Conservation (phyloP, 352 stramenopile species). For the Phytophthora parvispora region DNA sequence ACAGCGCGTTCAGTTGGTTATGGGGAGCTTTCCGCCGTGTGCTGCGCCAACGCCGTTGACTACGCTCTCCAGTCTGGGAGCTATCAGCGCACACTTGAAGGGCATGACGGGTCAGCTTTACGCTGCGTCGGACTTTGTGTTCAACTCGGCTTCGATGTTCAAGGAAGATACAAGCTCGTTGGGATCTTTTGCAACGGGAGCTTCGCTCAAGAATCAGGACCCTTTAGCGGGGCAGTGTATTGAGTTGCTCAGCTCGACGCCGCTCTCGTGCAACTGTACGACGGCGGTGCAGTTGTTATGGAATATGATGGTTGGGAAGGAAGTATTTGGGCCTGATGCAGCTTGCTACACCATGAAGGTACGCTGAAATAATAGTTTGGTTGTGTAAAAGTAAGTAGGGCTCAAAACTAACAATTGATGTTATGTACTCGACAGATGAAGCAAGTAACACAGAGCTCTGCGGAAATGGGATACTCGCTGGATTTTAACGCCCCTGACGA, state of each 20-base stretch:
- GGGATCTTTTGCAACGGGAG: not conserved
- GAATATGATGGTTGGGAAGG: slow-evolving; percentile 21
- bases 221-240: slow-evolving; percentile 14
- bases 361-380: not conserved
- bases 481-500: not conserved
- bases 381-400: too few relatives aligned
- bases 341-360: slow-evolving; percentile 26
- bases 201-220: slow-evolving; percentile 14
- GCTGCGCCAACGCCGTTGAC: not conserved
- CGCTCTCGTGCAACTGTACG: slow-evolving; percentile 6
- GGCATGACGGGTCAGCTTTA: not conserved
- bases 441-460: slow-evolving; percentile 9
- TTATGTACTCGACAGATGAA: slow-evolving; percentile 7
- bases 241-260: slow-evolving; percentile 19
- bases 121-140: not conserved
- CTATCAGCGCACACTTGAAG: slow-evolving; percentile 11
- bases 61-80: not conserved
- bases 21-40: not conserved
- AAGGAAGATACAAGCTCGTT: slow-evolving; percentile 1
- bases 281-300: slow-evolving; percentile 3
- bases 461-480: slow-evolving; percentile 13
- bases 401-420: not conserved
- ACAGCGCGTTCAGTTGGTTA: slow-evolving; percentile 5
- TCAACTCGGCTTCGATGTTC: slow-evolving; percentile 12
- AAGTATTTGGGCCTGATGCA: slow-evolving; percentile 19